Evolutionary conservation across 352 stramenopile species (phyloP).

Genomic region (Globisporangium viniferum): DNA sequence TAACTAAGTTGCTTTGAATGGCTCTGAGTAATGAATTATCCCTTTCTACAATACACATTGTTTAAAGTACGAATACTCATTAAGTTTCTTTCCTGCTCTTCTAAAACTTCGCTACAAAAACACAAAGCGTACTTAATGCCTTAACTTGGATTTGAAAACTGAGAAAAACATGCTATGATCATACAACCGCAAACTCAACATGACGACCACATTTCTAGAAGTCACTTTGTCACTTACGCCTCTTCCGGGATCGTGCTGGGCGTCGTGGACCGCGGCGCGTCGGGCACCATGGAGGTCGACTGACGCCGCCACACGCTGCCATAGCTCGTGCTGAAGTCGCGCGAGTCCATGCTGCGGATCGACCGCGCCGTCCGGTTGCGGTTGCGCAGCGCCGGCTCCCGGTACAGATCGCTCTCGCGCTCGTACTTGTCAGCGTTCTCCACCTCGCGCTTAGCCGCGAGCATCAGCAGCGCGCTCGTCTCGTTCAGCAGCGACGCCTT

Average conservation of each 20-base stretch:
- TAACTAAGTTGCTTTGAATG: neutral
- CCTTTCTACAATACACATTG: neutral
- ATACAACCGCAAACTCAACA: neutral
- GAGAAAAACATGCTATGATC: neutral
- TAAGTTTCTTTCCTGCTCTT: neutral
- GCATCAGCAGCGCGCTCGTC: conserved; percentile 35
- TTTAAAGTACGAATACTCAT: neutral
- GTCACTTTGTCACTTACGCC: neutral
- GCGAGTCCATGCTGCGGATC: conserved; percentile 13
- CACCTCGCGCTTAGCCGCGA: conserved; percentile 32
- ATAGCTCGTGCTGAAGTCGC: conserved; percentile 11
- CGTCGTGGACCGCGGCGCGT: conserved; percentile 2
- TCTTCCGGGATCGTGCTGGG: conserved; percentile 10
- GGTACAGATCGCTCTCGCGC: conserved; percentile 70
- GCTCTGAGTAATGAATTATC: too few relatives aligned
- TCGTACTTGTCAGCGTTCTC: conserved; percentile 23
- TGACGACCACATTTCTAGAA: neutral
- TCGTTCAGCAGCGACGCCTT: conserved; percentile 20
- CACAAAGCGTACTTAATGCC: neutral
- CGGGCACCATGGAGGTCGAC: neutral
- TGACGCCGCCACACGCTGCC: conserved; percentile 16
- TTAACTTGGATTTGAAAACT: neutral
- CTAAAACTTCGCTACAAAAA: neutral
- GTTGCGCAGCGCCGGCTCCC: conserved; percentile 58
- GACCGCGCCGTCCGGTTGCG: conserved; percentile 18